phyloP scores from a whole-genome alignment of 768 basidiomycete genomes.

The Lactarius psammicola region DNA sequence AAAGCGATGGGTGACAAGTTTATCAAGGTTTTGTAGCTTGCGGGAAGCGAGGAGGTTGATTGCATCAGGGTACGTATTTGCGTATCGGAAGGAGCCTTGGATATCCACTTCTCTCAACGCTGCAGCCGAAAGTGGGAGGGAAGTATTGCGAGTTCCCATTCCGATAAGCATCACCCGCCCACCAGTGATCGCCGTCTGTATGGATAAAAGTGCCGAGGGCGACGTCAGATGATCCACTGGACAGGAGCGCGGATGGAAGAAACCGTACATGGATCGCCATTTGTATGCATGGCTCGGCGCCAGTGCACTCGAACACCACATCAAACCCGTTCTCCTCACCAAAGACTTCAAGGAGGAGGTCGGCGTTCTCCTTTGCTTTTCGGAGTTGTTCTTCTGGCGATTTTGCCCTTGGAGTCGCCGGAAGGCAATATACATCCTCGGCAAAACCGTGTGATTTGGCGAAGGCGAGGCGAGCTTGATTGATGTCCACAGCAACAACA shows the following conservation, averaged over 20 bases:
- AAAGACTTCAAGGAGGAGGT: slow-evolving; percentile 54
- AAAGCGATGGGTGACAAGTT: slow-evolving; percentile 80
- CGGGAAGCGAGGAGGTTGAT: slow-evolving; percentile 65
- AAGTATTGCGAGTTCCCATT: slow-evolving; percentile 86
- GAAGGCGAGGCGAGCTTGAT: slow-evolving; percentile 75
- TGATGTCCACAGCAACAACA: slow-evolving; percentile 84
- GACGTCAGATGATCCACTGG: slow-evolving; percentile 15
- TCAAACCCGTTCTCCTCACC: slow-evolving; percentile 78
- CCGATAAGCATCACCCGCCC: slow-evolving; percentile 93
- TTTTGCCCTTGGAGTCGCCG: slow-evolving; percentile 46
- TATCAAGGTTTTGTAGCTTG: slow-evolving; percentile 59
- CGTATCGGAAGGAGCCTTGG: slow-evolving; percentile 87
- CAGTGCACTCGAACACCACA: slow-evolving; percentile 92
- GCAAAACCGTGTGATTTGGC: slow-evolving; percentile 76
- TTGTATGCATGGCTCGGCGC: slow-evolving; percentile 89
- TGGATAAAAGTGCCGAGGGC: slow-evolving; percentile 22
- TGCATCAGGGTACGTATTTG: slow-evolving; percentile 88
- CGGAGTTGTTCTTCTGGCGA: slow-evolving; percentile 56
- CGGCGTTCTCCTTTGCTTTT: slow-evolving; percentile 57
- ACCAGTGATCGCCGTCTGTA: slow-evolving; percentile 75
- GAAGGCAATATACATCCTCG: slow-evolving; percentile 65
- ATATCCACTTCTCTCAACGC: slow-evolving; percentile 90
- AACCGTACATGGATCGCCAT: slow-evolving; percentile 82
- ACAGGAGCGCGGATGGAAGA: slow-evolving; percentile 20
- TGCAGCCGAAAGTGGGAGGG: slow-evolving; percentile 80